A percentile compares a stretch with the other conserved stretches of the same genome.
These are phyloP conservation scores for Stagonosporopsis vannaccii DNA, from an alignment of 2,329 filamentous ascomycete genomes.

Conservation along the genomic window DNA sequence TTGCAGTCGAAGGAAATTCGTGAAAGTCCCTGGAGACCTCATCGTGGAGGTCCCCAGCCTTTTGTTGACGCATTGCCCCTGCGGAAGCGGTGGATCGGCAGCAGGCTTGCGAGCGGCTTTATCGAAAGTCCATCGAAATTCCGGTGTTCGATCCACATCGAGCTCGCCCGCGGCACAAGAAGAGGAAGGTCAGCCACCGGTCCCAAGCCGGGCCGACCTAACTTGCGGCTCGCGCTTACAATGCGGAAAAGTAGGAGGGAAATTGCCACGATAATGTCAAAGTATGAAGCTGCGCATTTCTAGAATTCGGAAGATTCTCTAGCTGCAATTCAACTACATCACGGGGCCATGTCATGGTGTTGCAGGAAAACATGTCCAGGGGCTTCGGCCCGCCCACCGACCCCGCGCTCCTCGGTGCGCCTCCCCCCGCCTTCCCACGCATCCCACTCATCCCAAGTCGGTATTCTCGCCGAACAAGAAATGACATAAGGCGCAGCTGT, in stretches of 20 bases:
- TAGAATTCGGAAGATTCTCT: neutral
- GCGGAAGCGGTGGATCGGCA: conserved; percentile 9
- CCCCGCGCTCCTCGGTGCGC: conserved; percentile 13
- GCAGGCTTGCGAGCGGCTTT: conserved; percentile 10
- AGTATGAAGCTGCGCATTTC: neutral
- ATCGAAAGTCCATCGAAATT: conserved; percentile 4
- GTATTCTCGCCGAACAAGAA: conserved; percentile 15
- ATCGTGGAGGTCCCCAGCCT: neutral
- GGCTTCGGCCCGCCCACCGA: conserved; percentile 14
- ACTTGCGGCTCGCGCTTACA: neutral
- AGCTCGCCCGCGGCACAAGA: conserved; percentile 5
- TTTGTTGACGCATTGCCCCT: conserved; percentile 6
- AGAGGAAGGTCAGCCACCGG: conserved; percentile 1
- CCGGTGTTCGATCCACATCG: conserved; percentile 11
- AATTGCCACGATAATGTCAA: neutral
- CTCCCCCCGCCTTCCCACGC: conserved; percentile 9
- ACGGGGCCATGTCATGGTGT: conserved; percentile 1
- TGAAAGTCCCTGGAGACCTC: neutral
- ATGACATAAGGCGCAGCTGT: conserved; percentile 11
- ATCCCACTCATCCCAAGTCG: conserved; percentile 11
- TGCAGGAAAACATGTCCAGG: conserved; percentile 10
- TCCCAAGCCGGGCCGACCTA: neutral
- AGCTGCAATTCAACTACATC: neutral
- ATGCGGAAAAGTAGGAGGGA: conserved; percentile 13
- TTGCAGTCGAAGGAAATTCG: neutral